phyloP scores from a whole-genome alignment of 106 monocot species.

The Dendrobium chrysotoxum region DNA sequence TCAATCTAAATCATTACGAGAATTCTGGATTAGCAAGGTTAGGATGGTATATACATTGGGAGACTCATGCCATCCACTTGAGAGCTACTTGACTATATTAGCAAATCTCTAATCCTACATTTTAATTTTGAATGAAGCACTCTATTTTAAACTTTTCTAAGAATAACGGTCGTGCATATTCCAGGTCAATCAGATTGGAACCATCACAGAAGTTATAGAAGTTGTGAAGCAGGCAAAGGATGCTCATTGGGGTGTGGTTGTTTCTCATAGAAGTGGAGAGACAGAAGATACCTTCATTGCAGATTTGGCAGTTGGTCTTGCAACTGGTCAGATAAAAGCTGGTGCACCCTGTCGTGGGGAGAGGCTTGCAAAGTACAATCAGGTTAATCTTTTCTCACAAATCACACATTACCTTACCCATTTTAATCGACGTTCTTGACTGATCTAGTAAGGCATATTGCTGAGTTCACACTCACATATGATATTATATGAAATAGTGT shows the following conservation, averaged over 20 bases:
- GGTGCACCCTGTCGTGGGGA: constrained; percentile 92
- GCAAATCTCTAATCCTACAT: background rate
- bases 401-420: background rate
- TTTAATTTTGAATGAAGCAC: background rate
- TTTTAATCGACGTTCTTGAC: background rate
- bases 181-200: constrained; percentile 91
- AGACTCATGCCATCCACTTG: background rate
- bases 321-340: constrained; percentile 74
- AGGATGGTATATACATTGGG: background rate
- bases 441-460: background rate
- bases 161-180: constrained; percentile 1
- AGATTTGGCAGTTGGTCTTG: constrained; percentile 85
- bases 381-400: constrained; percentile 34
- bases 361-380: constrained; percentile 82
- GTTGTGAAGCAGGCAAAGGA: constrained; percentile 88
- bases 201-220: constrained; percentile 92
- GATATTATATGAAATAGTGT: too few species aligned
- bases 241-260: constrained; percentile 79
- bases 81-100: background rate
- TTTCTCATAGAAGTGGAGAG: constrained; percentile 78
- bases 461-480: too few species aligned
- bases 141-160: too few species aligned
- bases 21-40: background rate
- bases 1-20: background rate
- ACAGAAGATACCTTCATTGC: constrained; percentile 93